Conservation (phyloP, 371 early-diverging fungal species). For the Rhizopus microsporus region DNA sequence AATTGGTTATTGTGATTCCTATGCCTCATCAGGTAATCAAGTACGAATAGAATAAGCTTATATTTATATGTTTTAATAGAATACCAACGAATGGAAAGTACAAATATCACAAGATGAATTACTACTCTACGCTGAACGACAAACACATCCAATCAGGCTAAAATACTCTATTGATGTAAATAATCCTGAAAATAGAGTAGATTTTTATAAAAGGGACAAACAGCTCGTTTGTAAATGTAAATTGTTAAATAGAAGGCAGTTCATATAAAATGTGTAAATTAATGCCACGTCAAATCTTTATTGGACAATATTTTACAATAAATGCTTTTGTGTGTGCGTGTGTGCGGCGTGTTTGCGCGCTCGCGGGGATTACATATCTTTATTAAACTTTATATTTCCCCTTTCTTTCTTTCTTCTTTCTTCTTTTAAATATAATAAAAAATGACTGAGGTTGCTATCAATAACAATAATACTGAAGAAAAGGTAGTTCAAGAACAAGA, state of each 20-base stretch:
- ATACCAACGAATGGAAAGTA: slow-evolving; percentile 33
- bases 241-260: slow-evolving; percentile 21
- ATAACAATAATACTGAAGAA: not conserved
- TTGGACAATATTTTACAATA: slow-evolving; percentile 12
- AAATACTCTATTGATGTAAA: slow-evolving; percentile 23
- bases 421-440: slow-evolving; percentile 4
- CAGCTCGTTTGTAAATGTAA: slow-evolving; percentile 30
- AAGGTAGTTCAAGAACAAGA: slow-evolving; percentile 17
- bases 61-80: slow-evolving; percentile 1
- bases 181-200: slow-evolving; percentile 18
- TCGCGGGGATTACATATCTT: not conserved
- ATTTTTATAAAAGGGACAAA: slow-evolving; percentile 29
- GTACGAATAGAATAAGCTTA: slow-evolving; percentile 48
- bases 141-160: slow-evolving; percentile 11
- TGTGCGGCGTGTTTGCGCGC: no score
- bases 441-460: slow-evolving; percentile 20
- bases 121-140: slow-evolving; percentile 18
- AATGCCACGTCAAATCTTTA: slow-evolving; percentile 23
- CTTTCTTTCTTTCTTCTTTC: not conserved
- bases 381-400: not conserved
- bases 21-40: slow-evolving; percentile 3
- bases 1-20: slow-evolving; percentile 2
- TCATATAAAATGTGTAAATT: slow-evolving; percentile 17
- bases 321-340: not conserved
- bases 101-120: slow-evolving; percentile 39